Base-by-base conservation (phyloP, 306 rosid genomes). In the Vigna trinervia region DNA sequence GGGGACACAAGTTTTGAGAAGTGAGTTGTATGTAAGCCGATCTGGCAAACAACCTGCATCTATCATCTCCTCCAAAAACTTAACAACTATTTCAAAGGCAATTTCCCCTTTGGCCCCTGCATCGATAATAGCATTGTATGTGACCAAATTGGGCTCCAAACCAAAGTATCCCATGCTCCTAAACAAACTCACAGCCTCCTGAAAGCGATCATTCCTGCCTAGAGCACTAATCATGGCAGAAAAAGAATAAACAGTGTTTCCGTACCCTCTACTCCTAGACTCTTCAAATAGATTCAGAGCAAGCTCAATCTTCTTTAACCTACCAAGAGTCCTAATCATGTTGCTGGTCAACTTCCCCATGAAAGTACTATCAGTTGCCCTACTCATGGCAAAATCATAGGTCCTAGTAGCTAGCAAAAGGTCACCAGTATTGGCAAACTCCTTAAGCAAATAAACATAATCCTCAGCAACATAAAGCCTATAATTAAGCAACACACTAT, bases 281-380 rank as follows among this genome's bases (percentile, higher is more conserved):
- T 68, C 76, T 26, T 86, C 91, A 45, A 94, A 94, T 39, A 94
- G 84, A 43, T 53, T 78, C 64, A 76, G 73, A 0, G 98, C 97
- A 48, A 79, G 88, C 46, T 92, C 90, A 34, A 92, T 90, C 83
- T 87, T 88, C 48, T 91, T 94, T n/a, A 92, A 60, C 92, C 89
- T 89, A 23, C 98, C 98, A 78, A 95, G 96, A 4, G 92, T 88
- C 65, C 98, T 90, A 74, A 95, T 95, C 91, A 90, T 92, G 3
- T 96, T 81, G 68, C 96, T 90, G 1, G 96, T 91, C 43, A 95
- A 51, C 78, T 90, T 92, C 50, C 98, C 98, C 41, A 78, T 90
- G 19, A 84, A 88, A 71, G 82, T 82, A 75, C 69, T 86, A 74
- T 85, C 88, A 38, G 79, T 74, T 79, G 84, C 90, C 78, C 86